Percentiles rank a stretch among this genome's conserved stretches.
These are phyloP conservation scores for Kodamaea alishanica DNA, from an alignment of 1,139 yeast species.

Conservation along the genomic window DNA sequence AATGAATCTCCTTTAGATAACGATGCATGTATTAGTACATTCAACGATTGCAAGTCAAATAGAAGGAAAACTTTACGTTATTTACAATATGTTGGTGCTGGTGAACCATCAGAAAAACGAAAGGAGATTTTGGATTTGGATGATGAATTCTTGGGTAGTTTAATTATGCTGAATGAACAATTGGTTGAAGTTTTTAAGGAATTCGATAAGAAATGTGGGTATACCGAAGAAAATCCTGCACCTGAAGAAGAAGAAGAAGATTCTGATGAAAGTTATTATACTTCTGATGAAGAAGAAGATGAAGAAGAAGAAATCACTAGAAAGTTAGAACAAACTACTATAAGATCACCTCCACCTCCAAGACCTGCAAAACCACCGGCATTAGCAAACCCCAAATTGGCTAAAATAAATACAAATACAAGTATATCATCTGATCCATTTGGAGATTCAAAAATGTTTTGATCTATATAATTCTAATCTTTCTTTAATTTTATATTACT, in stretches of 20 bases:
- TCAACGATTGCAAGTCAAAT: conserved; percentile 70
- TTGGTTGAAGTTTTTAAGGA: conserved; percentile 67
- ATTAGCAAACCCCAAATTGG: conserved; percentile 13
- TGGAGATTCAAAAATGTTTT: conserved; percentile 54
- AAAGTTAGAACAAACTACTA: conserved; percentile 10
- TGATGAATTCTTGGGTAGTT: conserved; percentile 81
- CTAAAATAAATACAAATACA: conserved; percentile 24
- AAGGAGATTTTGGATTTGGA: conserved; percentile 36
- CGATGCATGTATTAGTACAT: conserved; percentile 53
- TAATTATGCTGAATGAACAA: conserved; percentile 86
- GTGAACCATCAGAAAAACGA: conserved; percentile 30
- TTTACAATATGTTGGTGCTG: conserved; percentile 72
- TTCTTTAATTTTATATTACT: conserved; percentile 3
- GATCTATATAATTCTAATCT: neutral
- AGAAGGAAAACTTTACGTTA: conserved; percentile 77
- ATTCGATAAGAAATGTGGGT: conserved; percentile 53
- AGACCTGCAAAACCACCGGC: conserved; percentile 28
- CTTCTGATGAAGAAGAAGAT: conserved; percentile 41
- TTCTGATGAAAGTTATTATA: conserved; percentile 39
- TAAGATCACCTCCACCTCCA: conserved; percentile 29
- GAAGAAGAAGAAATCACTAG: conserved; percentile 25
- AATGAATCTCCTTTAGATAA: conserved; percentile 61
- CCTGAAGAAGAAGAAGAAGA: conserved; percentile 29
- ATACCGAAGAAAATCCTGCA: conserved; percentile 34
- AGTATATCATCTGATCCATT: conserved; percentile 58